These are phyloP conservation scores for Babjeviella inositovora DNA, from an alignment of 805 yeast genomes.

Conservation along the genomic window DNA sequence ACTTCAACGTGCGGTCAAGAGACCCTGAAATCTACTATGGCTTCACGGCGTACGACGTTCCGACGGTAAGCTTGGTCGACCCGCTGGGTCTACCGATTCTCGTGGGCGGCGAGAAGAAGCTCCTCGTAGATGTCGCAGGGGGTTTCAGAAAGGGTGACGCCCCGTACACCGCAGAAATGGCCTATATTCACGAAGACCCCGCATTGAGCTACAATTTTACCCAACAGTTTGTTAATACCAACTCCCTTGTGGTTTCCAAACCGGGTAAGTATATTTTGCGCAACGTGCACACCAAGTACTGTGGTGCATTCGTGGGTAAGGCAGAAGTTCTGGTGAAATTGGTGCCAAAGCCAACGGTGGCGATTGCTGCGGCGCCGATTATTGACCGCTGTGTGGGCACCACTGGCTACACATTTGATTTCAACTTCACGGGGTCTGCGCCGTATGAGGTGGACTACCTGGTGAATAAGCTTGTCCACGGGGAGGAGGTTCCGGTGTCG, in stretches of 20 bases:
- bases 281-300: constrained; percentile 38
- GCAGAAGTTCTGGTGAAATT: constrained; percentile 27
- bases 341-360: constrained; percentile 21
- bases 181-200: constrained; percentile 11
- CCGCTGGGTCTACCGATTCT: constrained; percentile 16
- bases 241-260: constrained; percentile 18
- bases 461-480: constrained; percentile 31
- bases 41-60: constrained; percentile 38
- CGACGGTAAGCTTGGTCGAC: constrained; percentile 31
- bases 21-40: constrained; percentile 21
- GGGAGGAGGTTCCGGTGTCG: no score
- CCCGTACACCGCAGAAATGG: constrained; percentile 25
- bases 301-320: constrained; percentile 56
- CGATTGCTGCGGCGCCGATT: constrained; percentile 38
- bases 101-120: constrained; percentile 11
- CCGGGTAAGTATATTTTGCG: constrained; percentile 57
- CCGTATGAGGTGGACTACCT: constrained; percentile 61
- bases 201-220: constrained; percentile 7
- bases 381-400: constrained; percentile 87
- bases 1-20: constrained; percentile 8
- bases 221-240: constrained; percentile 8
- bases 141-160: constrained; percentile 17
- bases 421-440: constrained; percentile 58
- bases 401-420: constrained; percentile 58
- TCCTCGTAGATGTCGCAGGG: constrained; percentile 10